Percentiles rank a stretch among this genome's conserved stretches.
Evolutionary conservation across 106 monocot species (phyloP).

Genomic region (Gastrodia elata): DNA sequence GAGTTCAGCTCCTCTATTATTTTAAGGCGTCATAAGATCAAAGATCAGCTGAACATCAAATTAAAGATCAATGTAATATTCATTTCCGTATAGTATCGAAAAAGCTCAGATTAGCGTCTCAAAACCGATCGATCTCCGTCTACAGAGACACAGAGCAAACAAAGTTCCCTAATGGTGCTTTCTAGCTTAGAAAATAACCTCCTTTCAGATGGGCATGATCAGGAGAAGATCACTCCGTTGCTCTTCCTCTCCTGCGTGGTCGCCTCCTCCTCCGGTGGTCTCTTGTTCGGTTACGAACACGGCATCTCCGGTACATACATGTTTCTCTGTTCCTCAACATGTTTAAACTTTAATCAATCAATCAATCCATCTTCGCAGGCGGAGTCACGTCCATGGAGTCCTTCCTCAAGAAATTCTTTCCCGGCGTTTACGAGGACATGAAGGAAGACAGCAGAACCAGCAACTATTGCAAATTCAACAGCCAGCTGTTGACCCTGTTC

Average conservation of each 20-base stretch:
- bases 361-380: not conserved
- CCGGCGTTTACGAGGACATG: not conserved
- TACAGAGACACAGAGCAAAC: no score
- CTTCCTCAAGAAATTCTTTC: constrained; percentile 12
- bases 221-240: not conserved
- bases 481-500: constrained; percentile 1
- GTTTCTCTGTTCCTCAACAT: constrained; percentile 16
- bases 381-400: constrained; percentile 5
- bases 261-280: not conserved
- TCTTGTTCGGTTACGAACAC: constrained; percentile 1
- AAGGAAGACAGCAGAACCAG: not conserved
- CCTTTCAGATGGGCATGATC: not conserved
- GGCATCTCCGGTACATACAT: constrained; percentile 5
- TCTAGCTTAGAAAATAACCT: not conserved
- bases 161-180: not conserved
- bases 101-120: no score
- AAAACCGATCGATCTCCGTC: no score
- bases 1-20: no score
- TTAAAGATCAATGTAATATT: no score
- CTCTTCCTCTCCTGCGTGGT: constrained; percentile 1
- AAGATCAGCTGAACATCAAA: no score
- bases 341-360: not conserved
- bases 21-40: no score
- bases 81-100: no score
- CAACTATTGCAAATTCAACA: constrained; percentile 6